phyloP scores from a whole-genome alignment of 306 rosid genomes.

The Malus fusca region DNA sequence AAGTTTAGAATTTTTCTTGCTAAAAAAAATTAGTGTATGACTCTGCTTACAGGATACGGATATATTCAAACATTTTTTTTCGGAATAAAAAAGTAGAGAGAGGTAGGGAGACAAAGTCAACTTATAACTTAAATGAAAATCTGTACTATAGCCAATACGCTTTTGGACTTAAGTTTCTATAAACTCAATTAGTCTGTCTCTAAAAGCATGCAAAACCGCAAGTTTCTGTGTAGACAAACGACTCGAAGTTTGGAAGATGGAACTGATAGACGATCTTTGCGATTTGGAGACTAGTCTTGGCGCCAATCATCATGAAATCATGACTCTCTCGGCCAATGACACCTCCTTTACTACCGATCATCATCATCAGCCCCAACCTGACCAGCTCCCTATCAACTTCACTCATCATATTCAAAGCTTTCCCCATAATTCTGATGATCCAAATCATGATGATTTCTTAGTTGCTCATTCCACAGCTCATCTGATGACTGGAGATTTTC shows the following conservation, averaged over 20 bases:
- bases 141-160: background rate
- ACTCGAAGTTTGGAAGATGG: background rate
- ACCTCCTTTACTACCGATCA: background rate
- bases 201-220: slow-evolving; percentile 6
- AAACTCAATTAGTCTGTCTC: background rate
- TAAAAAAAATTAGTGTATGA: background rate
- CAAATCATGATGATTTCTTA: background rate
- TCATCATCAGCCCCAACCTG: background rate
- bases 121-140: slow-evolving; percentile 4
- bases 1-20: background rate
- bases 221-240: background rate
- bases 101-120: background rate
- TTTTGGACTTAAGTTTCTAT: background rate
- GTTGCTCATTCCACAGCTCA: slow-evolving; percentile 14
- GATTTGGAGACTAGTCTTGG: slow-evolving; percentile 9
- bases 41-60: background rate
- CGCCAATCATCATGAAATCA: slow-evolving; percentile 15
- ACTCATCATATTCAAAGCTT: background rate
- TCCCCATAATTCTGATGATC: slow-evolving; percentile 11
- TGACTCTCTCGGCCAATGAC: slow-evolving; percentile 14
- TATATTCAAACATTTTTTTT: background rate
- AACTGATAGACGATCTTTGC: slow-evolving; percentile 17
- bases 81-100: background rate
- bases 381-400: slow-evolving; percentile 19
- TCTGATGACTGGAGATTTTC: background rate